A percentile compares a stretch with the other conserved stretches of the same genome.
phyloP scores from a whole-genome alignment of 2,329 filamentous ascomycete genomes.

The Cercospora sesami region DNA sequence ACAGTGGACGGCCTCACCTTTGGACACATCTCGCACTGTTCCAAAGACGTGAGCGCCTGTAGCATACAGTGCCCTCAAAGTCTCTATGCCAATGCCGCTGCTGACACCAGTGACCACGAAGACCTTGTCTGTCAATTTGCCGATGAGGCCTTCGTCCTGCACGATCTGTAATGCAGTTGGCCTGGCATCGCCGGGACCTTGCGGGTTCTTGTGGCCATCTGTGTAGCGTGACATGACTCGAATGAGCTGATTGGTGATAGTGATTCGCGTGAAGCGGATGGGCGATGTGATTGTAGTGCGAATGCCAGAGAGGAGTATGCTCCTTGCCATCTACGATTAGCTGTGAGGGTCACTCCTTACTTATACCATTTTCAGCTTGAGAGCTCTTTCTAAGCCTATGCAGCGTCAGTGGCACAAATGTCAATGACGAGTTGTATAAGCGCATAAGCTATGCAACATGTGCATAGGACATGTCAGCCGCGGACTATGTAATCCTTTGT shows the following conservation, averaged over 20 bases:
- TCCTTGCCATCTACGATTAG: background rate
- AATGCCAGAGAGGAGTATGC: background rate
- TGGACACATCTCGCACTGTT: slow-evolving; percentile 44
- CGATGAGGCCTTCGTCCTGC: slow-evolving; percentile 24
- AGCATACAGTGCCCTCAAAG: slow-evolving; percentile 45
- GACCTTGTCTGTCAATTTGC: slow-evolving; percentile 40
- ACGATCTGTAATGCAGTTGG: slow-evolving; percentile 31
- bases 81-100: slow-evolving; percentile 47
- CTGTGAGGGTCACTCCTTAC: background rate
- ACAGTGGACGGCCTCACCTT: background rate
- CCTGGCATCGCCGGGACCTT: slow-evolving; percentile 19
- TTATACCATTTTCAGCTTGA: background rate
- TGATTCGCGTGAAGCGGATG: background rate
- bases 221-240: slow-evolving; percentile 17
- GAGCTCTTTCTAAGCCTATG: background rate
- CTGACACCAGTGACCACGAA: slow-evolving; percentile 46
- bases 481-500: background rate
- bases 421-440: background rate
- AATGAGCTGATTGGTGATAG: background rate
- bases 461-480: background rate
- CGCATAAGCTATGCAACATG: background rate
- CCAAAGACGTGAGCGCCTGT: slow-evolving; percentile 48
- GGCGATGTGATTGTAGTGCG: background rate
- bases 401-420: background rate
- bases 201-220: slow-evolving; percentile 15